A percentile compares a stretch with the other conserved stretches of the same genome.
Conservation (phyloP, 108 stramenopile genomes). For the Cylindrotheca closterium region DNA sequence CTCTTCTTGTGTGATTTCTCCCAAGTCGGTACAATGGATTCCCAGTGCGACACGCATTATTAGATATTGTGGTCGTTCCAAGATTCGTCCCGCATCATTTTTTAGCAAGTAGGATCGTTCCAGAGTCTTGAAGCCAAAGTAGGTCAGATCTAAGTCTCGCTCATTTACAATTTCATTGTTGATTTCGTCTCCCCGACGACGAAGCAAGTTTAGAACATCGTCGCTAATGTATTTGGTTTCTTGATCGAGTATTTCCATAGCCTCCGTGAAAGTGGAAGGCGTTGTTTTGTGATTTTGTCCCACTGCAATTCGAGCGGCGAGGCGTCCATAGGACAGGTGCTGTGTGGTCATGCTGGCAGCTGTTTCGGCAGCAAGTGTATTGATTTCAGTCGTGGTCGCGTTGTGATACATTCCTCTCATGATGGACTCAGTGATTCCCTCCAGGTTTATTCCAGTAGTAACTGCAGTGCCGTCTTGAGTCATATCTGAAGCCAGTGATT, state of each 20-base stretch:
- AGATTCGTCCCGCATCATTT: constrained; percentile 43
- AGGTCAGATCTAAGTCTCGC: constrained; percentile 88
- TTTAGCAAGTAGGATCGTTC: constrained; percentile 83
- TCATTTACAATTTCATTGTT: constrained; percentile 66
- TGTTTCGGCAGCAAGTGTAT: constrained; percentile 93
- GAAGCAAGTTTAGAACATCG: constrained; percentile 70
- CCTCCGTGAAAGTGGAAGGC: constrained; percentile 79
- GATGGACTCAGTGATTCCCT: constrained; percentile 56
- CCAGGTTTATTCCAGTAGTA: constrained; percentile 47
- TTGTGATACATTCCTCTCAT: constrained; percentile 82
- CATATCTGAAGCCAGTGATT: constrained; percentile 30
- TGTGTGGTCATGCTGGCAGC: constrained; percentile 92
- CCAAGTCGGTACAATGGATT: constrained; percentile 74
- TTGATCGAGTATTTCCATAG: constrained; percentile 53
- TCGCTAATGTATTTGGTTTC: constrained; percentile 75
- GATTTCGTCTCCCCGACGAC: constrained; percentile 55
- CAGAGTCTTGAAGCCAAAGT: constrained; percentile 98
- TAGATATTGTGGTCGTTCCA: constrained; percentile 95
- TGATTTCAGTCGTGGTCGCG: constrained; percentile 89
- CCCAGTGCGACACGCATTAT: constrained; percentile 98
- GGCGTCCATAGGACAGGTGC: constrained; percentile 90
- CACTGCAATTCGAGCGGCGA: constrained; percentile 91
- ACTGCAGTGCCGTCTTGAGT: constrained; percentile 7
- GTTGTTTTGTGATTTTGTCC: constrained; percentile 89
- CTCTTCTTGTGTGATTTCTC: constrained; percentile 19